Conservation (phyloP, 768 basidiomycete species). For the Mycena rebaudengoi region DNA sequence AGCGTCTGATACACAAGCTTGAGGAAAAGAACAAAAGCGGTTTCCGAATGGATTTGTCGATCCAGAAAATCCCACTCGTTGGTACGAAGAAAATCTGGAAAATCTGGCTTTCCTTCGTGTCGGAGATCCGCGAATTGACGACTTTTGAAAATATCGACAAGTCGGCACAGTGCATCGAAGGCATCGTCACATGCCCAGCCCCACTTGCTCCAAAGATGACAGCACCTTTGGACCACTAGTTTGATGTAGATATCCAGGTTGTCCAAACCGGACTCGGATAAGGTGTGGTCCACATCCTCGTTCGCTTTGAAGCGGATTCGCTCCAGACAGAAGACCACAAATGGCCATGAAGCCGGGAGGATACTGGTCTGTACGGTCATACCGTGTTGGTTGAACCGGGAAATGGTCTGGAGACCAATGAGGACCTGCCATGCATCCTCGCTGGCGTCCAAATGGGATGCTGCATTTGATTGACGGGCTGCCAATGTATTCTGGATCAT, state of each 20-base stretch:
- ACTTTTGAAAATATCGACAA: constrained; percentile 78
- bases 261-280: constrained; percentile 48
- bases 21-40: constrained; percentile 81
- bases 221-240: constrained; percentile 74
- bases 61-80: constrained; percentile 63
- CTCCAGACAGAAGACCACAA: constrained; percentile 65
- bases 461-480: constrained; percentile 27
- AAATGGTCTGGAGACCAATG: constrained; percentile 75
- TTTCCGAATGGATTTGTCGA: constrained; percentile 62
- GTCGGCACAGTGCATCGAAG: constrained; percentile 63
- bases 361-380: constrained; percentile 40
- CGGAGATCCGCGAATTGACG: constrained; percentile 80
- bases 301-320: constrained; percentile 65
- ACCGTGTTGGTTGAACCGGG: constrained; percentile 77
- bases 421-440: constrained; percentile 80
- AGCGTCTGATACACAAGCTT: constrained; percentile 74
- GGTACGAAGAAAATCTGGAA: constrained; percentile 73
- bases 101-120: constrained; percentile 66
- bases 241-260: constrained; percentile 78
- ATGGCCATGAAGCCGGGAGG: constrained; percentile 71
- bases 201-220: constrained; percentile 80
- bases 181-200: constrained; percentile 73
- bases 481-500: constrained; percentile 47
- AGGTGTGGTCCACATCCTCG: constrained; percentile 48
- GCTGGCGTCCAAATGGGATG: constrained; percentile 53